Evolutionary conservation across 2,329 filamentous ascomycete species (phyloP).

Genomic region (Aspergillus caelatus): DNA sequence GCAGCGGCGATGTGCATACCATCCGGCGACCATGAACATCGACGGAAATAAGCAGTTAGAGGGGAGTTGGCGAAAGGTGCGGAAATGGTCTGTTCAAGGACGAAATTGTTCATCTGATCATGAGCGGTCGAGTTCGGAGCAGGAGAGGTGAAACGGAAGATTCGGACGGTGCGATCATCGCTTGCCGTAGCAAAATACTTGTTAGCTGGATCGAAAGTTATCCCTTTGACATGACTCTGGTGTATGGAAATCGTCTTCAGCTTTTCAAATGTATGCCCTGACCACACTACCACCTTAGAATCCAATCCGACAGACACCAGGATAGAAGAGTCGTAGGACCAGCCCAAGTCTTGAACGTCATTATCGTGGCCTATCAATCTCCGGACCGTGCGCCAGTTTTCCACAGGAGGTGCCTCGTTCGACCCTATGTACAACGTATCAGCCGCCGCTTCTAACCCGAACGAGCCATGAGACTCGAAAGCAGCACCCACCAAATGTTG

Average conservation of each 20-base stretch:
- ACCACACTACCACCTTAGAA: conserved; percentile 98
- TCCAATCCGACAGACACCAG: conserved; percentile 94
- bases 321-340: conserved; percentile 95
- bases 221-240: conserved; percentile 97
- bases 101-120: conserved; percentile 96
- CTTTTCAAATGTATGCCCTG: conserved; percentile 96
- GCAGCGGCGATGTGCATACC: conserved; percentile 95
- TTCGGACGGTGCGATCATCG: conserved; percentile 94
- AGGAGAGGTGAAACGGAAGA: conserved; percentile 92
- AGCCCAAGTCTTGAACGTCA: conserved; percentile 95
- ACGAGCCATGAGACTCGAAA: neutral
- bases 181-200: conserved; percentile 99
- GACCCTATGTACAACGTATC: conserved; percentile 56
- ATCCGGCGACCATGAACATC: conserved; percentile 97
- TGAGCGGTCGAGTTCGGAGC: conserved; percentile 89
- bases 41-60: conserved; percentile 92
- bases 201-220: conserved; percentile 97
- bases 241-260: conserved; percentile 91
- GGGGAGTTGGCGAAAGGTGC: conserved; percentile 88
- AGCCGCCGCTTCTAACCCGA: conserved; percentile 4
- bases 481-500: conserved; percentile 71
- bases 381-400: conserved; percentile 97
- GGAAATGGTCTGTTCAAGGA: conserved; percentile 87
- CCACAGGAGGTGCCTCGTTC: conserved; percentile 87
- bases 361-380: conserved; percentile 96